Conservation (phyloP, 768 basidiomycete genomes). For the Brasilioporus rufonigricans region DNA sequence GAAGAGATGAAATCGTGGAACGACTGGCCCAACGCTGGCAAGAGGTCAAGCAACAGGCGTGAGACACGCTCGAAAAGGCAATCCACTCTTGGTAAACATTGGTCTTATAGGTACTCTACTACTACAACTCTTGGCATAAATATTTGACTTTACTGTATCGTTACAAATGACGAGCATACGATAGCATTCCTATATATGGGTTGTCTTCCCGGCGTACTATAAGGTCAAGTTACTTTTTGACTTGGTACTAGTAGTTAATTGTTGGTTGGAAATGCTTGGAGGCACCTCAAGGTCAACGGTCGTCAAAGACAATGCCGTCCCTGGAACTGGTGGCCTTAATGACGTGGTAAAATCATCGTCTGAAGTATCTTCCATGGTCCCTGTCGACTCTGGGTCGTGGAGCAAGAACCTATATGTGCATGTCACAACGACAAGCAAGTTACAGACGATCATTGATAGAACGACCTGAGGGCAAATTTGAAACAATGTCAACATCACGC, state of each 20-base stretch:
- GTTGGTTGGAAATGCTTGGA: too few species aligned
- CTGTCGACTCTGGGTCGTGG: background rate
- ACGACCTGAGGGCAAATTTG: slow-evolving; percentile 4
- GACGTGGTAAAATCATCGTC: background rate
- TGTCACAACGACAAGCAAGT: background rate
- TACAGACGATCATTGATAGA: background rate
- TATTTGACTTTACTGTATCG: too few species aligned
- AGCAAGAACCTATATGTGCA: background rate
- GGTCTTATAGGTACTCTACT: too few species aligned
- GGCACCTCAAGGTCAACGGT: background rate
- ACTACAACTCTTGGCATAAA: too few species aligned
- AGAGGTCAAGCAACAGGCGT: background rate
- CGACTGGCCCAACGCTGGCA: background rate
- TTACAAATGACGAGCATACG: too few species aligned
- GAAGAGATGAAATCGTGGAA: slow-evolving; percentile 19
- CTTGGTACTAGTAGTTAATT: too few species aligned
- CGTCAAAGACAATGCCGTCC: background rate
- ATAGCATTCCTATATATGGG: too few species aligned
- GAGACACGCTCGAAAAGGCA: background rate
- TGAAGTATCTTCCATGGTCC: background rate
- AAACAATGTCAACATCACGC: background rate
- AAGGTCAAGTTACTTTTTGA: too few species aligned
- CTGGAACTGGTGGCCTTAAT: background rate
- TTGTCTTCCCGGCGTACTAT: too few species aligned
- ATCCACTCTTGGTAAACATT: background rate